Conservation (phyloP, 2,329 filamentous ascomycete species). For the Amauroascus niger region DNA sequence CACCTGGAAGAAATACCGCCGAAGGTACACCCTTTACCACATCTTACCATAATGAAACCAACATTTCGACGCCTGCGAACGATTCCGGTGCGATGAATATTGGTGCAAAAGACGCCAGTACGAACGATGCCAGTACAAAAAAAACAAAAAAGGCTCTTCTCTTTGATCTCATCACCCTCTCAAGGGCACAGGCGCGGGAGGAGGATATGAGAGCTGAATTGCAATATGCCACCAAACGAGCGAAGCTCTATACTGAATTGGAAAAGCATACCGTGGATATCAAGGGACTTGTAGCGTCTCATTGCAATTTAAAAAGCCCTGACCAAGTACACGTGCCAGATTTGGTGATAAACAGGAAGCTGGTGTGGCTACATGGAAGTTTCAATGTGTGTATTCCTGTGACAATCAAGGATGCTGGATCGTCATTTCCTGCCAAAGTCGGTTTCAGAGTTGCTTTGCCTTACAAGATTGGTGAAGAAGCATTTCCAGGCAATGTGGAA, state of each 20-base stretch:
- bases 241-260: conserved; percentile 9
- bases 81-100: too few species aligned
- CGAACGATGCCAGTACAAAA: neutral
- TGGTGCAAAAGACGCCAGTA: too few species aligned
- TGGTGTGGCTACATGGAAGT: conserved; percentile 14
- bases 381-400: conserved; percentile 18
- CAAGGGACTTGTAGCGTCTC: conserved; percentile 13
- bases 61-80: too few species aligned
- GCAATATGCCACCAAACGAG: conserved; percentile 10
- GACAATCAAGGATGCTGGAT: conserved; percentile 4
- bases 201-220: conserved; percentile 15
- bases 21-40: too few species aligned
- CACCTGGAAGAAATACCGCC: too few species aligned
- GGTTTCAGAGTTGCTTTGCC: conserved; percentile 14
- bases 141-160: conserved; percentile 7
- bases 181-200: conserved; percentile 4
- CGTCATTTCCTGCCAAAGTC: conserved; percentile 8
- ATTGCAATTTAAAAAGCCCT: conserved; percentile 13
- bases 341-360: neutral
- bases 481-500: conserved; percentile 18
- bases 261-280: conserved; percentile 5
- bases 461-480: conserved; percentile 18
- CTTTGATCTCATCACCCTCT: conserved; percentile 11
- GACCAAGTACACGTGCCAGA: conserved; percentile 12
- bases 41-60: too few species aligned